A percentile compares a stretch with the other conserved stretches of the same genome.
phyloP scores from a whole-genome alignment of 192 early-diverging fungal species.

The Coemansia sp. region DNA sequence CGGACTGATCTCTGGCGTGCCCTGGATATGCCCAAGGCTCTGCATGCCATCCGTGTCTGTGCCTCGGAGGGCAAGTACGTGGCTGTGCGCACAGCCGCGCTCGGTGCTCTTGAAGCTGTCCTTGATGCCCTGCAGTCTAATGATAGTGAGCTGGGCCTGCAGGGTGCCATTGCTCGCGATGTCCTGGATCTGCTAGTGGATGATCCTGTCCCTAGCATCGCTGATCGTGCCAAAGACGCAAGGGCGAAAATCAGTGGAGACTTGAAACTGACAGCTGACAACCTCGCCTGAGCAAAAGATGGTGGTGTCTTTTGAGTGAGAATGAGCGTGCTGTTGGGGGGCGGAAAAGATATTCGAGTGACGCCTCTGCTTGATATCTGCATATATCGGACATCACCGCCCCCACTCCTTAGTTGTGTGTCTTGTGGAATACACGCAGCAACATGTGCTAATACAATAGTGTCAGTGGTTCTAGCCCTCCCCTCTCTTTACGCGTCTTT shows the following conservation, averaged over 20 bases:
- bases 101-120: conserved; percentile 51
- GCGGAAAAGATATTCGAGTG: not conserved
- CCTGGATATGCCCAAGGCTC: conserved; percentile 25
- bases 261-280: not conserved
- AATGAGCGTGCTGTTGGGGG: not conserved
- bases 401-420: not conserved
- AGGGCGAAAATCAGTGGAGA: not conserved
- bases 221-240: conserved; percentile 53
- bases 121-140: not conserved
- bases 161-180: conserved; percentile 5
- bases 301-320: not conserved
- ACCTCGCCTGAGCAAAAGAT: not conserved
- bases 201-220: conserved; percentile 59
- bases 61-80: conserved; percentile 68
- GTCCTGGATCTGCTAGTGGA: conserved; percentile 28
- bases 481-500: not conserved
- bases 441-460: not conserved
- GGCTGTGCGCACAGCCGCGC: conserved; percentile 63
- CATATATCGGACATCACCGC: not conserved
- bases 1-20: not conserved
- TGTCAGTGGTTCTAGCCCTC: not conserved
- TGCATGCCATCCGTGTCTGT: conserved; percentile 54
- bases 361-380: conserved; percentile 8
- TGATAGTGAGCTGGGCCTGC: not conserved
- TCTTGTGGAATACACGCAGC: not conserved